phyloP scores from a whole-genome alignment of 108 stramenopile species.

The Schizochytrium sp. region DNA sequence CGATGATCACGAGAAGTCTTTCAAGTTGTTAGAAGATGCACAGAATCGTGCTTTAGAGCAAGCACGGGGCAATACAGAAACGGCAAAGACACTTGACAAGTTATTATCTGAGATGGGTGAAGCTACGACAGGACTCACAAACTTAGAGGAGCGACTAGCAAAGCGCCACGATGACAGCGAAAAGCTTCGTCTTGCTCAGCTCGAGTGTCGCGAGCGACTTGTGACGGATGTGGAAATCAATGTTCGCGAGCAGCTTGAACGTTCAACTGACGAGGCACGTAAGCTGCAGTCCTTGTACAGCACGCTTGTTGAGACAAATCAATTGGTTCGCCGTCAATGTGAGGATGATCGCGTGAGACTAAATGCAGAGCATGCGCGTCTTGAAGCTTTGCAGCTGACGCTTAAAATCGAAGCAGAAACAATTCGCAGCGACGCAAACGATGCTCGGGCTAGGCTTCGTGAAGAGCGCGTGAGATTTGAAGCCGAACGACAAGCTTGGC shows the following conservation, averaged over 20 bases:
- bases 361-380: conserved; percentile 5
- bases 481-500: conserved; percentile 6
- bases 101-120: not conserved
- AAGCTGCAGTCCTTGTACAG: conserved; percentile 40
- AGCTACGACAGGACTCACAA: not conserved
- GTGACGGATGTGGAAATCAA: conserved; percentile 22
- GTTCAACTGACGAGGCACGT: conserved; percentile 30
- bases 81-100: not conserved
- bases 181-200: not conserved
- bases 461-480: conserved; percentile 37
- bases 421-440: conserved; percentile 19
- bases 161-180: conserved; percentile 55
- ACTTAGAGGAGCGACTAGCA: not conserved
- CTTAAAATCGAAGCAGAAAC: conserved; percentile 42
- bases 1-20: not conserved
- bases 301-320: not conserved
- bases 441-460: conserved; percentile 5
- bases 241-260: conserved; percentile 18
- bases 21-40: not conserved
- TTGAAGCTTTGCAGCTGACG: conserved; percentile 45
- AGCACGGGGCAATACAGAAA: not conserved
- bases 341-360: conserved; percentile 34
- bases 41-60: not conserved
- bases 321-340: not conserved
- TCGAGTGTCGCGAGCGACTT: conserved; percentile 53